Percentiles rank a stretch among this genome's conserved stretches.
Evolutionary conservation across 106 monocot genomes (phyloP).

Genomic region (Dendrobium nobile): DNA sequence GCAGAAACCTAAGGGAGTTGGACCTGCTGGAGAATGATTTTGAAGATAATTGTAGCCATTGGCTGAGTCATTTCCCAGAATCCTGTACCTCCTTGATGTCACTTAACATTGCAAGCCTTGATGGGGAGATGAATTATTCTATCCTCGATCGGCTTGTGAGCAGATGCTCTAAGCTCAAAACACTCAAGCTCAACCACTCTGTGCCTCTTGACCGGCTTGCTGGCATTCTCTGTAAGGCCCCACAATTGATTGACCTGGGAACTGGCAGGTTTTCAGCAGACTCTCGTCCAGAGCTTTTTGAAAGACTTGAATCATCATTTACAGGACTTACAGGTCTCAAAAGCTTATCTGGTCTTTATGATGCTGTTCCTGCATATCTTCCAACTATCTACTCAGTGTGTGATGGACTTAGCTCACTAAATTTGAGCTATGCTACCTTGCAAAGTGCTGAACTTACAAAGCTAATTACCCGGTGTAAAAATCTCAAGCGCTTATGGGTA

Average conservation of each 20-base stretch:
- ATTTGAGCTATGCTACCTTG: slow-evolving; percentile 68
- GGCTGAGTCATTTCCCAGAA: slow-evolving; percentile 74
- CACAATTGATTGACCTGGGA: slow-evolving; percentile 63
- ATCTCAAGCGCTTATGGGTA: slow-evolving; percentile 74
- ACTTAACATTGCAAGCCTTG: slow-evolving; percentile 59
- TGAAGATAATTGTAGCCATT: slow-evolving; percentile 52
- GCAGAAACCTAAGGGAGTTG: slow-evolving; percentile 61
- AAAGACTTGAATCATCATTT: slow-evolving; percentile 61
- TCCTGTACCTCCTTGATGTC: slow-evolving; percentile 59
- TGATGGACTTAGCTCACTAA: slow-evolving; percentile 54
- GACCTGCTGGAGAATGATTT: slow-evolving; percentile 69
- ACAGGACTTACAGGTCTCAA: slow-evolving; percentile 44
- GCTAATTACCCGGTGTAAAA: slow-evolving; percentile 49
- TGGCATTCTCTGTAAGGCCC: slow-evolving; percentile 42
- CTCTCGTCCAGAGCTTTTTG: slow-evolving; percentile 31
- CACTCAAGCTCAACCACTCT: slow-evolving; percentile 57
- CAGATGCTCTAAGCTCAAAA: slow-evolving; percentile 52
- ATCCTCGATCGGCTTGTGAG: slow-evolving; percentile 59
- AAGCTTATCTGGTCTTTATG: slow-evolving; percentile 71
- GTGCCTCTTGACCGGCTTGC: slow-evolving; percentile 61
- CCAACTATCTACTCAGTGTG: slow-evolving; percentile 57
- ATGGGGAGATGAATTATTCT: slow-evolving; percentile 60
- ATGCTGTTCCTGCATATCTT: slow-evolving; percentile 52
- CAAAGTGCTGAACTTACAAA: slow-evolving; percentile 50
- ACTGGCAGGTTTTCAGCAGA: slow-evolving; percentile 56